phyloP scores from a whole-genome alignment of 2,329 filamentous ascomycete genomes.

The Trichoderma citrinoviride region DNA sequence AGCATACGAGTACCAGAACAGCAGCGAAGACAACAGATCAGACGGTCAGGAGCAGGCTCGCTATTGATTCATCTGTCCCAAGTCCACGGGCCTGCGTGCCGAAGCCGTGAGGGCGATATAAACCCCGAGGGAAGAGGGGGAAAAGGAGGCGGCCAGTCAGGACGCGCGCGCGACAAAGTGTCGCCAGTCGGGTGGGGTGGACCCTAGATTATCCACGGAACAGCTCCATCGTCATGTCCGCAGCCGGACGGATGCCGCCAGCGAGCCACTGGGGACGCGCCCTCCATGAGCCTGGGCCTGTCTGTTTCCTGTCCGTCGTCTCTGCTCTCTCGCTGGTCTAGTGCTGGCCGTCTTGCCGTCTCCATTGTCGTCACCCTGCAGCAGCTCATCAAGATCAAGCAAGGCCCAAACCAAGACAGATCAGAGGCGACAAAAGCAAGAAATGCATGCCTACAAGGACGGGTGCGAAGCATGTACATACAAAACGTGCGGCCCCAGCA shows the following conservation, averaged over 20 bases:
- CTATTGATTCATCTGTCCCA: not conserved
- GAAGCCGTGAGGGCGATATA: not conserved
- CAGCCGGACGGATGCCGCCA: slow-evolving; percentile 18
- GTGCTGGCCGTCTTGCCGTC: too few species aligned
- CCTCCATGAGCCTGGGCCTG: not conserved
- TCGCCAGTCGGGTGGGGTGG: slow-evolving; percentile 16
- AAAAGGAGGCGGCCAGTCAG: slow-evolving; percentile 9
- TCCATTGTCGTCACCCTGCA: too few species aligned
- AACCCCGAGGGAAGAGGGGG: not conserved
- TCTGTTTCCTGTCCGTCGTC: not conserved
- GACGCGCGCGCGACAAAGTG: not conserved
- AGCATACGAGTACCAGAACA: not conserved
- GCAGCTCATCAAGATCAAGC: not conserved
- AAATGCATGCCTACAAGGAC: too few species aligned
- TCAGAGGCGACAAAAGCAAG: too few species aligned
- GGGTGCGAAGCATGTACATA: too few species aligned
- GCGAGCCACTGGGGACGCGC: not conserved
- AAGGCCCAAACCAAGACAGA: too few species aligned
- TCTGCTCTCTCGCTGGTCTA: not conserved
- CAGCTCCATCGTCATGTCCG: not conserved
- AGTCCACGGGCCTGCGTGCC: not conserved
- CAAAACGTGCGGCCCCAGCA: too few species aligned
- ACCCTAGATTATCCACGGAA: slow-evolving; percentile 10
- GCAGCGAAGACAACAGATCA: not conserved
- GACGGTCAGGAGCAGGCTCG: not conserved